Evolutionary conservation across 768 basidiomycete species (phyloP).

Genomic region (Multifurca ochricompacta): DNA sequence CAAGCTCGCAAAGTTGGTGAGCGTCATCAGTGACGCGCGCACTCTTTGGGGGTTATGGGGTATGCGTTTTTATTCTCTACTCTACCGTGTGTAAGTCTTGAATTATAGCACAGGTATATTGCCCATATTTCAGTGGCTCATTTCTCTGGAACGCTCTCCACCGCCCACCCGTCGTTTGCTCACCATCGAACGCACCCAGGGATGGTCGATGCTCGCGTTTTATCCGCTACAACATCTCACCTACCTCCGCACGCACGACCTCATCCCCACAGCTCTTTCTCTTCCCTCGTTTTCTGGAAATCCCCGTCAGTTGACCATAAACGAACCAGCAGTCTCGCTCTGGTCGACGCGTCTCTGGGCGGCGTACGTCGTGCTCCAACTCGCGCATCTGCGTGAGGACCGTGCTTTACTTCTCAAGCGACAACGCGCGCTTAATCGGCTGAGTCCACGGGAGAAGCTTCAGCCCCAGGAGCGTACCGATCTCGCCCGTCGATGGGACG

Average conservation of each 20-base stretch:
- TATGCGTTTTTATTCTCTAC: slow-evolving; percentile 29
- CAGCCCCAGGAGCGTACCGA: slow-evolving; percentile 50
- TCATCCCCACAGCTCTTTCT: slow-evolving; percentile 51
- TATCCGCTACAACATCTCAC: slow-evolving; percentile 74
- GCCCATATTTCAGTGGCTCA: slow-evolving; percentile 74
- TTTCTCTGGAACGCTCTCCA: slow-evolving; percentile 61
- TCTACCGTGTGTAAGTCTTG: background rate
- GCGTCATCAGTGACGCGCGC: slow-evolving; percentile 56
- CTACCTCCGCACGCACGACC: slow-evolving; percentile 52
- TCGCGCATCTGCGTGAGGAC: slow-evolving; percentile 65
- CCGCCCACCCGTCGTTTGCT: slow-evolving; percentile 63
- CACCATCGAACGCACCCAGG: slow-evolving; percentile 74
- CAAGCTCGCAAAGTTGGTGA: slow-evolving; percentile 45
- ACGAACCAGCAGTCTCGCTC: slow-evolving; percentile 41
- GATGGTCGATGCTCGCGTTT: slow-evolving; percentile 68
- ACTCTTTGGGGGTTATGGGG: slow-evolving; percentile 78
- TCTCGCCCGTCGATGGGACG: slow-evolving; percentile 50
- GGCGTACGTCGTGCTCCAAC: slow-evolving; percentile 67
- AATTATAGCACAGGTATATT: slow-evolving; percentile 46
- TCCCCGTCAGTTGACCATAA: slow-evolving; percentile 31
- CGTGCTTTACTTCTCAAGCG: slow-evolving; percentile 47
- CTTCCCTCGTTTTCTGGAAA: slow-evolving; percentile 31
- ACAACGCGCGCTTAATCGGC: slow-evolving; percentile 40
- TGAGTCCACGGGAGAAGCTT: slow-evolving; percentile 32
- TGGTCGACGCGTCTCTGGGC: slow-evolving; percentile 85